These are phyloP conservation scores for Pythium biforme DNA, from an alignment of 352 stramenopile species.

Conservation along the genomic window DNA sequence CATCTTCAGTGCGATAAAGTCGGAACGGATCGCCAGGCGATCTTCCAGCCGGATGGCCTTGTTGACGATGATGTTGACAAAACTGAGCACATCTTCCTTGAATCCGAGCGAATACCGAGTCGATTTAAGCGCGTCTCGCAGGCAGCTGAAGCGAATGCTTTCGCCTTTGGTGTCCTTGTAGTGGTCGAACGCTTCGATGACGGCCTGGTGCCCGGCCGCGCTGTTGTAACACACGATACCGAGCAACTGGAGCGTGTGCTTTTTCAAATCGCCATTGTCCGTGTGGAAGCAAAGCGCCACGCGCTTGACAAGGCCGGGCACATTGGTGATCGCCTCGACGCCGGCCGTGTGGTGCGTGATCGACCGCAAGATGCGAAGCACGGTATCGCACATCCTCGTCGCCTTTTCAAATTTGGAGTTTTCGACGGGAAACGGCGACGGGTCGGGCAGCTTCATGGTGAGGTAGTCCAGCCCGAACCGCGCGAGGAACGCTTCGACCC, in stretches of 20 bases:
- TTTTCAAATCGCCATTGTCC: constrained; percentile 79
- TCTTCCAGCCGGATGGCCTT: constrained; percentile 84
- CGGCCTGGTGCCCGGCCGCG: constrained; percentile 69
- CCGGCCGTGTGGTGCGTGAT: constrained; percentile 78
- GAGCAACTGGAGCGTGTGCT: constrained; percentile 77
- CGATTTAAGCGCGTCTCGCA: constrained; percentile 80
- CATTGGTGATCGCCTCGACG: constrained; percentile 81
- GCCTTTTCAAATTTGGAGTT: constrained; percentile 79
- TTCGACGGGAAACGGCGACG: constrained; percentile 79
- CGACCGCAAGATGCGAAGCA: constrained; percentile 72
- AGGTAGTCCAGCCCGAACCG: constrained; percentile 82
- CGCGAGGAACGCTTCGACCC: constrained; percentile 71
- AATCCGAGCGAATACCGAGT: constrained; percentile 84
- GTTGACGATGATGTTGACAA: constrained; percentile 90
- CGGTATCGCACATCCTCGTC: constrained; percentile 70
- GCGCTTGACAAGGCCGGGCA: constrained; percentile 74
- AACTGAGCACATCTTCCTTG: constrained; percentile 87
- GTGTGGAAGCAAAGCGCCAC: constrained; percentile 85
- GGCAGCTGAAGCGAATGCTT: constrained; percentile 73
- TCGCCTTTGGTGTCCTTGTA: constrained; percentile 86
- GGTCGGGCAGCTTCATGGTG: constrained; percentile 83
- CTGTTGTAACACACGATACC: constrained; percentile 89
- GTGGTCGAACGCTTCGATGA: constrained; percentile 81
- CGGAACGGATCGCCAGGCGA: constrained; percentile 73
- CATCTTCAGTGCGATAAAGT: constrained; percentile 87